A percentile compares a stretch with the other conserved stretches of the same genome.
These are phyloP conservation scores for Talaromyces islandicus DNA, from an alignment of 2,329 filamentous ascomycete species.

Conservation along the genomic window DNA sequence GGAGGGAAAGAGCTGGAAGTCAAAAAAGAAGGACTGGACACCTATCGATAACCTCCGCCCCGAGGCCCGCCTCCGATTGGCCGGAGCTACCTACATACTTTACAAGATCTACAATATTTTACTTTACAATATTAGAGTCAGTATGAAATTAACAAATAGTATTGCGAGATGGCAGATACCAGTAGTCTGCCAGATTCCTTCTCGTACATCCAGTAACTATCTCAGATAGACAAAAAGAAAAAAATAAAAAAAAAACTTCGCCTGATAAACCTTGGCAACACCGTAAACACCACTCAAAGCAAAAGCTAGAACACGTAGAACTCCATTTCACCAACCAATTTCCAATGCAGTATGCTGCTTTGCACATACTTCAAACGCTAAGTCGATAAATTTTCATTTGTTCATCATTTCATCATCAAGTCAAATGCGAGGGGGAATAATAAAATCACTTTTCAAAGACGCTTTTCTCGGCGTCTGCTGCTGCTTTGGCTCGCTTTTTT, in stretches of 20 bases:
- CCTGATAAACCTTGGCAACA: not conserved
- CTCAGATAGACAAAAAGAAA: not conserved
- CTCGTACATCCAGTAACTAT: not conserved
- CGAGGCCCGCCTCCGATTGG: slow-evolving; percentile 4
- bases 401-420: not conserved
- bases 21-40: slow-evolving; percentile 20
- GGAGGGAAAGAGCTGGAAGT: not conserved
- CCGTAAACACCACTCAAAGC: not conserved
- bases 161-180: not conserved
- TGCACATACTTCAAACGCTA: not conserved
- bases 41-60: slow-evolving; percentile 17
- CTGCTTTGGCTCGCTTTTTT: slow-evolving; percentile 18
- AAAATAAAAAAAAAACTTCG: not conserved
- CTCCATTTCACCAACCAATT: slow-evolving; percentile 4
- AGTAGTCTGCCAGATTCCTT: not conserved
- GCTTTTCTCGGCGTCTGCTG: not conserved
- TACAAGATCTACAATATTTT: not conserved
- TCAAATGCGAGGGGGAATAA: not conserved
- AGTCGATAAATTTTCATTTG: not conserved
- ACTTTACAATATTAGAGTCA: not conserved
- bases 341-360: slow-evolving; percentile 2
- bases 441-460: not conserved
- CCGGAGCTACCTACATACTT: not conserved
- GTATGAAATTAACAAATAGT: not conserved
- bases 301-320: not conserved